Conservation (phyloP, 768 basidiomycete genomes). For the Symmetrospora coprosmae region DNA sequence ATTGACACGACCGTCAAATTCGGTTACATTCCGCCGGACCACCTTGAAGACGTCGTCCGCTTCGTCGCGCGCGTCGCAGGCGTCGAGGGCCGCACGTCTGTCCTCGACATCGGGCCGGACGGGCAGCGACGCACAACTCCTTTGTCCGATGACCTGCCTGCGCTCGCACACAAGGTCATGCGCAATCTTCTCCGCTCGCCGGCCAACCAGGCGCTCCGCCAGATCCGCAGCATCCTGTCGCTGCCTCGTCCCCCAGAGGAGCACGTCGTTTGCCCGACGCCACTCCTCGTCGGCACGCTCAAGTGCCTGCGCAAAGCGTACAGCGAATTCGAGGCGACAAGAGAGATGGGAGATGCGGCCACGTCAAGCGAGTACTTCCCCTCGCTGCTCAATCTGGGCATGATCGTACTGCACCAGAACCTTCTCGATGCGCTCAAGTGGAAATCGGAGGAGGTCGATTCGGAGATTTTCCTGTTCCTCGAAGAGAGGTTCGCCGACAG, state of each 20-base stretch:
- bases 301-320: slow-evolving; percentile 29
- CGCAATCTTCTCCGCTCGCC: slow-evolving; percentile 33
- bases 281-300: slow-evolving; percentile 30
- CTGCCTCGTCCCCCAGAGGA: slow-evolving; percentile 13
- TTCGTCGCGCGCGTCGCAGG: slow-evolving; percentile 31
- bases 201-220: slow-evolving; percentile 32
- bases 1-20: slow-evolving; percentile 30
- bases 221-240: slow-evolving; percentile 24
- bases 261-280: slow-evolving; percentile 7
- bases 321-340: slow-evolving; percentile 24
- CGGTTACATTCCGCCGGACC: slow-evolving; percentile 28
- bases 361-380: slow-evolving; percentile 27
- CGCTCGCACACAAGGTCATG: slow-evolving; percentile 30
- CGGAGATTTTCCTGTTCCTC: slow-evolving; percentile 31
- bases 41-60: slow-evolving; percentile 29
- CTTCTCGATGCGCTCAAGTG: slow-evolving; percentile 29
- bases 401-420: slow-evolving; percentile 29
- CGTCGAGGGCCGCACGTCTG: slow-evolving; percentile 26
- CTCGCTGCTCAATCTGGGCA: slow-evolving; percentile 28
- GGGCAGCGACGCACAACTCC: slow-evolving; percentile 8
- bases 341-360: slow-evolving; percentile 16
- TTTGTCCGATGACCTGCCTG: not conserved
- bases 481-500: slow-evolving; percentile 20
- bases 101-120: slow-evolving; percentile 27
- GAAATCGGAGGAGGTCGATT: slow-evolving; percentile 27